These are phyloP conservation scores for Tulasnella sp. DNA, from an alignment of 768 basidiomycete genomes.

Conservation along the genomic window DNA sequence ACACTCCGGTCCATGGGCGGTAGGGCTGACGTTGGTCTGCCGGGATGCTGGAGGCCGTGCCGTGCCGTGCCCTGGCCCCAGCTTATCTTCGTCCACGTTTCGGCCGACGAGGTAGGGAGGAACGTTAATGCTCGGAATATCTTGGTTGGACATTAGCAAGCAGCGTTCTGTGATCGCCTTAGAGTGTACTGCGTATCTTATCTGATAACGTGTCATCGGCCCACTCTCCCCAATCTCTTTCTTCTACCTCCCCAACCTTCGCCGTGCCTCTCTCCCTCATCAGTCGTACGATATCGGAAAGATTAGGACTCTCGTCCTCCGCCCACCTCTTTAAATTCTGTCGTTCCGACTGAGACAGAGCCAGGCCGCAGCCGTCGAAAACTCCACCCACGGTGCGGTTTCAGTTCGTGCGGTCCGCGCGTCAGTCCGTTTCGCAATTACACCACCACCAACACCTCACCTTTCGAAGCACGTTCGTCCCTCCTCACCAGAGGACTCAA, in stretches of 20 bases:
- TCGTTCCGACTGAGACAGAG: no score
- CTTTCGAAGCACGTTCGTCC: background rate
- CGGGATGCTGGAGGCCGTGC: no score
- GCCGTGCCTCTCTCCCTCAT: background rate
- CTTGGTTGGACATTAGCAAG: no score
- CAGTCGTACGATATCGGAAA: background rate
- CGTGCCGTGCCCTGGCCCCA: no score
- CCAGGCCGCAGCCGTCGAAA: background rate
- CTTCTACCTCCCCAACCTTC: background rate
- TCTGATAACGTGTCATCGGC: background rate
- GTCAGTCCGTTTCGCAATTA: slow-evolving; percentile 5
- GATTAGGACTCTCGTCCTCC: background rate
- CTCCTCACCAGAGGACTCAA: background rate
- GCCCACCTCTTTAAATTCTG: background rate
- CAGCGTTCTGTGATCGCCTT: no score
- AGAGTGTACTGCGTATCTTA: background rate
- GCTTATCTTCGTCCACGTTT: no score
- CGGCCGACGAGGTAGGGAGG: no score
- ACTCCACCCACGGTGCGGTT: slow-evolving; percentile 3
- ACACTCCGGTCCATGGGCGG: no score
- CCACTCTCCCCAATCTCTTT: background rate
- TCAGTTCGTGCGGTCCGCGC: background rate
- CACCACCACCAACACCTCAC: background rate
- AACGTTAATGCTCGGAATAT: no score
- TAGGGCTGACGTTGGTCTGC: no score